Evolutionary conservation across 345 rosid species (phyloP), one percentile per base, ranked within the genome.

Genomic region (Salix dunnii): DNA sequence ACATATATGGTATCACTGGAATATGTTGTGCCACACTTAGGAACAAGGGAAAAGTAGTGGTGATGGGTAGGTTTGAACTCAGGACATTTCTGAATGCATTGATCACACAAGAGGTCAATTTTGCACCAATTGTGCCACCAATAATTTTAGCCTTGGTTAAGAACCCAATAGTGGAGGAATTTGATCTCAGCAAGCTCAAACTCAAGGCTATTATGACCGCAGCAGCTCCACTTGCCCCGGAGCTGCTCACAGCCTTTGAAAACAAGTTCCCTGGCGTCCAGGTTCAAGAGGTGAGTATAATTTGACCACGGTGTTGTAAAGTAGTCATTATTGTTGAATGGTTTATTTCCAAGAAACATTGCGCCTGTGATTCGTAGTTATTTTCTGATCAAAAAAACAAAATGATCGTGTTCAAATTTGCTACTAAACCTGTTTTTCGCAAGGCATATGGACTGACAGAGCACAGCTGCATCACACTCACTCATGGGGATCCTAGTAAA

Each of bases 361-460:
- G n/a, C 5, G 9, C 58, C n/a, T 18, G 58, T 51, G 58, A 51
- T 51, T 51, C 58, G 18, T 18, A 17, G 58, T 51, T 17, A 5
- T 51, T 20, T 6, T 51, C 58, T 51, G 23, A 20, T 51, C 58
- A 40, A 40, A 9, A 40, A 40, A 40, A 8, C 11, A 40, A 40
- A 40, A 40, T 33, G 0, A 6, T 18, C 23, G 7, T 51, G 58
- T 6, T 51, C 23, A 5, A 21, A 36, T 3, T 1, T 23, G 30
- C 17, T 27, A 1, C 14, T 21, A 51, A 38, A 17, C 20, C 33
- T 35, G 5, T 27, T 20, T 43, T 43, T 61, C 1, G 36, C 18
- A 68, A 93, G 98, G 99, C 99, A 38, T 96, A 96, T 74, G 98
- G 99, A 75, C 84, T 93, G 85, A 93, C 99, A 18, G 98, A 96